Evolutionary conservation across 768 basidiomycete genomes (phyloP), one percentile per base, ranked within the genome.

Genomic region (Cubamyces lactineus): DNA sequence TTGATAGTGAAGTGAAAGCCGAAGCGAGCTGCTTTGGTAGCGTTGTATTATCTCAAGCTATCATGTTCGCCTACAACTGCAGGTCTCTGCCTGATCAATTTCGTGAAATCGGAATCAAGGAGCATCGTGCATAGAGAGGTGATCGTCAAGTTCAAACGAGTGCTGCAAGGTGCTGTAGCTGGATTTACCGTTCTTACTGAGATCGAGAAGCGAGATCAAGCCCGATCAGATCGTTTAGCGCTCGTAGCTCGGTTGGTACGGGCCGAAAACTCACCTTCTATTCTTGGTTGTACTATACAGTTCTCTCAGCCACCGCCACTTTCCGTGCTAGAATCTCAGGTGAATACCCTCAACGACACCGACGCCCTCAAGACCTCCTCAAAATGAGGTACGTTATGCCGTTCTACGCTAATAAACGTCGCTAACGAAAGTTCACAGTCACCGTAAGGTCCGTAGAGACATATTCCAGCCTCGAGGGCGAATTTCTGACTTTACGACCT

Each of bases 381-480:
- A 70, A 71, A 65, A 77, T 77, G 76, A 77, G 76, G 76, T 77
- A 67, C 58, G 81, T 74, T 34, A 38, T 41, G 43, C 19, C 17
- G 48, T 11, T 43, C 15, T 19, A 24, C 39, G 4, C 38, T 40
- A 47, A 41, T 21, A 16, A 39, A 23, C 26, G 42, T 26, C 9
- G 60, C 69, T 77, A 56, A 76, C 57, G 5, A 26, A 46, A 38
- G 50, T 62, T 66, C 64, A 1, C 65, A 93, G 91, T 86, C 91
- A 93, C 76, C 91, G 91, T 86, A 93, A 93, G 88, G 91, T 93
- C 45, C 66, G 76, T 72, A 19, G 67, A 61, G 48, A 52, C 55
- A 45, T 13, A 56, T 49, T 64, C 39, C 51, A 54, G 3, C 17
- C 1, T 21, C 1, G 8, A 4, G 15, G 15, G 8, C 45, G 39